Evolutionary conservation across 2,329 filamentous ascomycete genomes (phyloP).

Genomic region (Thelonectria discophora): DNA sequence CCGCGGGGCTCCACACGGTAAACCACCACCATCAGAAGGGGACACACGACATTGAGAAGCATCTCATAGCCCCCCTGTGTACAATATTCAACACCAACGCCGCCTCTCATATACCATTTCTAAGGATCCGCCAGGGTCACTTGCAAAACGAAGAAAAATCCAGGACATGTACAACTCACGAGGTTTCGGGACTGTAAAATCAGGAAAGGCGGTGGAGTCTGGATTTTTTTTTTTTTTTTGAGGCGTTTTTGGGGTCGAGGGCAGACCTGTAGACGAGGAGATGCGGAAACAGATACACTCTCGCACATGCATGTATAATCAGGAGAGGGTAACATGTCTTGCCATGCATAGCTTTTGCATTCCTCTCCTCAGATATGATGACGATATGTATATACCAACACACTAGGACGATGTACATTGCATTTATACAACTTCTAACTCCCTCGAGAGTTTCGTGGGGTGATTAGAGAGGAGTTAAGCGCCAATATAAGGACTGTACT

Average conservation of each 20-base stretch:
- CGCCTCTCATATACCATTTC: not conserved
- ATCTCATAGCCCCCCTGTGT: not conserved
- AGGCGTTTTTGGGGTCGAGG: slow-evolving; percentile 17
- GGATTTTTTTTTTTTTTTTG: slow-evolving; percentile 6
- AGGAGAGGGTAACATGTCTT: slow-evolving; percentile 1
- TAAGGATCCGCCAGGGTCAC: not conserved
- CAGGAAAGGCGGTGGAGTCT: not conserved
- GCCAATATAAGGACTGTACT: not conserved
- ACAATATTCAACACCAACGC: not conserved
- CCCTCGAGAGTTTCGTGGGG: not conserved
- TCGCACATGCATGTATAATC: slow-evolving; percentile 17
- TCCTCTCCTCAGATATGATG: slow-evolving; percentile 1
- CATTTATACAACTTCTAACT: slow-evolving; percentile 8
- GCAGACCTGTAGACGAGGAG: slow-evolving; percentile 15
- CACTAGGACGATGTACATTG: not conserved
- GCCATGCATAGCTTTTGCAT: slow-evolving; percentile 1
- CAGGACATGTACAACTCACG: not conserved
- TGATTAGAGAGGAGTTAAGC: not conserved
- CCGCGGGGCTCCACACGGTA: not conserved
- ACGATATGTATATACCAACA: slow-evolving; percentile 11
- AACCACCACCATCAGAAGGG: not conserved
- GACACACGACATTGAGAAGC: not conserved
- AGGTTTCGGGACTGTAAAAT: not conserved
- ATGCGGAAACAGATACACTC: slow-evolving; percentile 1
- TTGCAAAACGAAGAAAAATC: not conserved